Conservation (phyloP, 805 yeast genomes). For the Kurtzmaniella fragi region DNA sequence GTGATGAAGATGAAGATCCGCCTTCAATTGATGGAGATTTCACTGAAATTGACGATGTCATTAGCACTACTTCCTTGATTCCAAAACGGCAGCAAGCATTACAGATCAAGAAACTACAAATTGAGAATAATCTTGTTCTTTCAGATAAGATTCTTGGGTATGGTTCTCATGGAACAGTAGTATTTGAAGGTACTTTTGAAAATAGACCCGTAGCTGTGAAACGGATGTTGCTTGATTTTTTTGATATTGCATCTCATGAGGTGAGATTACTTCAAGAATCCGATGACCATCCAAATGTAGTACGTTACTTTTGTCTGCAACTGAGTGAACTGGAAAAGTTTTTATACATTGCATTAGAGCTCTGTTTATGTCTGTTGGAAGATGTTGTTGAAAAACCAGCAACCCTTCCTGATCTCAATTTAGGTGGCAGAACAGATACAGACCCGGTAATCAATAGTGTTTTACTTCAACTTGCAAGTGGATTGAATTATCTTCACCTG, state of each 20-base stretch:
- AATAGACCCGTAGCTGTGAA: conserved; percentile 94
- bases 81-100: conserved; percentile 9
- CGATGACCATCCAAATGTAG: conserved; percentile 94
- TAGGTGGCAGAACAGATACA: conserved; percentile 5
- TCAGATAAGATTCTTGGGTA: conserved; percentile 81
- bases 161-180: conserved; percentile 97
- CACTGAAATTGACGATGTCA: conserved; percentile 9
- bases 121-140: conserved; percentile 51
- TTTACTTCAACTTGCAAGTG: conserved; percentile 73
- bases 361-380: conserved; percentile 85
- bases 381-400: conserved; percentile 65
- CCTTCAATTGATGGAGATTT: conserved; percentile 3
- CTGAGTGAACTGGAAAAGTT: conserved; percentile 68
- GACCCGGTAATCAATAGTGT: conserved; percentile 44
- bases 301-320: conserved; percentile 91
- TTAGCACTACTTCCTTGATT: conserved; percentile 1
- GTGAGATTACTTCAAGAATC: conserved; percentile 84
- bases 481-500: conserved; percentile 81
- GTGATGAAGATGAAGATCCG: conserved; percentile 13
- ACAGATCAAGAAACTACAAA: conserved; percentile 30
- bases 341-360: conserved; percentile 86
- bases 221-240: conserved; percentile 87
- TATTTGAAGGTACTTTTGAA: conserved; percentile 84
- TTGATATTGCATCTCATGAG: conserved; percentile 91
- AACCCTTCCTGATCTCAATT: conserved; percentile 30